Base-by-base conservation (phyloP, 2,329 filamentous ascomycete species). In the Fusarium stilboides region DNA sequence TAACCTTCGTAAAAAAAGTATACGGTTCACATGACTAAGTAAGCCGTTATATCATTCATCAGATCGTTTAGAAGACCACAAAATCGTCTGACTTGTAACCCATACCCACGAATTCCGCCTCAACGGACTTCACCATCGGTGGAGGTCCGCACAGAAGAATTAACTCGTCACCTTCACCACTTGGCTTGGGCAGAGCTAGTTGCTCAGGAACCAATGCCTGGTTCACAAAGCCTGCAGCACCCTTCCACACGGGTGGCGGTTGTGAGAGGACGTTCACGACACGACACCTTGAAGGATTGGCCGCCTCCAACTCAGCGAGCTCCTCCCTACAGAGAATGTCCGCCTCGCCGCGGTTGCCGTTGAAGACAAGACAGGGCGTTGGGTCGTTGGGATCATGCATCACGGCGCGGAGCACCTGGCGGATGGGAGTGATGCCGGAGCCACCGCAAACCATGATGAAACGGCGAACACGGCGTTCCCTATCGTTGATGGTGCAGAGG, bases 391-490 rank as follows among this genome's bases (percentile, higher is more conserved):
- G 71, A 66, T 95, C 88, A 45, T 45, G 50, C 52, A 73, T 64
- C 17, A 97, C 87, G 1, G 92, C 91, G 8, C 92, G 85, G 53
- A 97, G 82, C 5, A 97, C 92, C 75, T 96, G 92, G 77, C 91
- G 96, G 68, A 97, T 92, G 0, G 94, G 94, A n/a, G 94, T 97
- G 74, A 98, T 92, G 1, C 94, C 94, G n/a, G 89, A 93, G 8
- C 94, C 94, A 15, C 87, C 94, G 72, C 93, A 96, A 33, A 97
- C 89, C 94, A 97, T 97, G 76, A 92, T 84, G 78, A 97, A 93
- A 14, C 86, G 86, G 53, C 85, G 87, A 2, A 97, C 87, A 0
- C 72, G 79, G 12, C 90, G 82, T 59, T 83, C 77, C 20, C 82
- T 84, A 0, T 87, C 87, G 33, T 87, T 87, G 42, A 97, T 80